Percentiles rank a stretch among this genome's conserved stretches.
Conservation (phyloP, 2,329 filamentous ascomycete genomes). For the Madurella mycetomatis region DNA sequence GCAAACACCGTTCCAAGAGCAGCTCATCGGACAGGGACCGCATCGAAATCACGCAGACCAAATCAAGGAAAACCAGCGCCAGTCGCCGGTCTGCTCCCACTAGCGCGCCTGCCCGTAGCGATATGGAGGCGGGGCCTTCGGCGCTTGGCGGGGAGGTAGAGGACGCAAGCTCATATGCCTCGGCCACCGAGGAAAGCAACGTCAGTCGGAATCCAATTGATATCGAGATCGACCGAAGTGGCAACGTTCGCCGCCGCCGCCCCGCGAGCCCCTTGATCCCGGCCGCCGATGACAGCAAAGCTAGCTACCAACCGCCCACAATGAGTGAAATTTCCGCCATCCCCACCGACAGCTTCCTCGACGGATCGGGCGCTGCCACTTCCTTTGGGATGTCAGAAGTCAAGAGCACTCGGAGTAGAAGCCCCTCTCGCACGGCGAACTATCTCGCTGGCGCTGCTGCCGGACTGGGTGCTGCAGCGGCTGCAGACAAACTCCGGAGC, state of each 20-base stretch:
- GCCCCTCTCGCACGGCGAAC: slow-evolving; percentile 38
- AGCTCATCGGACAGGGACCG: slow-evolving; percentile 61
- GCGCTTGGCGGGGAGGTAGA: slow-evolving; percentile 36
- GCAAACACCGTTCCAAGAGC: slow-evolving; percentile 51
- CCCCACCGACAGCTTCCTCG: slow-evolving; percentile 57
- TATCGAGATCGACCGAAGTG: slow-evolving; percentile 72
- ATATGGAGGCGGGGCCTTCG: slow-evolving; percentile 40
- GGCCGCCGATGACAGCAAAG: slow-evolving; percentile 51
- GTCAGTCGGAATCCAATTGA: slow-evolving; percentile 75
- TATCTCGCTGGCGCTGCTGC: slow-evolving; percentile 37
- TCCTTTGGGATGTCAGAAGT: slow-evolving; percentile 28
- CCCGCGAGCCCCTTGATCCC: slow-evolving; percentile 65
- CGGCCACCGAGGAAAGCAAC: slow-evolving; percentile 74
- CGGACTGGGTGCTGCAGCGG: slow-evolving; percentile 36
- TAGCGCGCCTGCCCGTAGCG: slow-evolving; percentile 59
- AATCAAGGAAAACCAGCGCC: slow-evolving; percentile 63
- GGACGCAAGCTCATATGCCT: slow-evolving; percentile 71
- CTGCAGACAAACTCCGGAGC: slow-evolving; percentile 40
- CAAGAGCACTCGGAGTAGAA: slow-evolving; percentile 38
- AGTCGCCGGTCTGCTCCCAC: slow-evolving; percentile 35
- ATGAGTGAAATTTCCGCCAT: slow-evolving; percentile 83
- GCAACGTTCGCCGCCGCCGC: slow-evolving; percentile 48
- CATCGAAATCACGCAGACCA: slow-evolving; percentile 81
- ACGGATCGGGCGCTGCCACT: slow-evolving; percentile 48
- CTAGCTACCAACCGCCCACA: slow-evolving; percentile 59